Evolutionary conservation across 73 alveolate genomes (phyloP).

Genomic region (Halteria grandinella): DNA sequence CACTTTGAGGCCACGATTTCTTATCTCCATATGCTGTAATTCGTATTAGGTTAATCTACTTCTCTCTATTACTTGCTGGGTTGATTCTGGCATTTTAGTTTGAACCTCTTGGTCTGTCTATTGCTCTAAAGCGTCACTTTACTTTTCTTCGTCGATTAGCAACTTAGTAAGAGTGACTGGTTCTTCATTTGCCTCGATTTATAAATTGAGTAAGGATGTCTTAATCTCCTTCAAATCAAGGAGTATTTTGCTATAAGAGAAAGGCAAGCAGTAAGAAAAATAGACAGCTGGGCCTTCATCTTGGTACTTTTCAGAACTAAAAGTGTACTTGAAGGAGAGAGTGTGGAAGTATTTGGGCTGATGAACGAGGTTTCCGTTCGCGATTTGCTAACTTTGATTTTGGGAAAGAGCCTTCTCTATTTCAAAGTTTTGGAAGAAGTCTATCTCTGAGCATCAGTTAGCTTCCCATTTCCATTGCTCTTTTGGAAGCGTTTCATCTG

Average conservation of each 20-base stretch:
- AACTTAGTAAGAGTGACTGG: not conserved
- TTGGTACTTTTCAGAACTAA: not conserved
- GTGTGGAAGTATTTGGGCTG: constrained; percentile 9
- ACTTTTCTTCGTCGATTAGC: not conserved
- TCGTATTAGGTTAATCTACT: constrained; percentile 30
- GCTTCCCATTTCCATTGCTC: constrained; percentile 4
- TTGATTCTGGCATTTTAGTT: not conserved
- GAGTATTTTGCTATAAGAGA: not conserved
- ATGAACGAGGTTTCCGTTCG: no score
- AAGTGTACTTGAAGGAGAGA: constrained; percentile 20
- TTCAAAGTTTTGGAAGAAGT: not conserved
- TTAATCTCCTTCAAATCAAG: not conserved
- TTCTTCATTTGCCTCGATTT: not conserved
- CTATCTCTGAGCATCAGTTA: constrained; percentile 18
- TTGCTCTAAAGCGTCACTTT: not conserved
- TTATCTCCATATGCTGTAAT: constrained; percentile 24
- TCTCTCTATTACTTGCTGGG: not conserved
- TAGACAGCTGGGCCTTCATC: constrained; percentile 17
- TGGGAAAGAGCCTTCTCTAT: no score
- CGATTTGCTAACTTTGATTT: no score
- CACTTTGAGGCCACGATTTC: constrained; percentile 34
- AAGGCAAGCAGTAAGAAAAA: constrained; percentile 49
- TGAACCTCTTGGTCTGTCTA: no score
- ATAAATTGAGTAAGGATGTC: not conserved
- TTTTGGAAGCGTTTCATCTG: not conserved